Evolutionary conservation across 2,329 filamentous ascomycete genomes (phyloP), one percentile per base, ranked within the genome.

Genomic region (Cryphonectria naterciae): DNA sequence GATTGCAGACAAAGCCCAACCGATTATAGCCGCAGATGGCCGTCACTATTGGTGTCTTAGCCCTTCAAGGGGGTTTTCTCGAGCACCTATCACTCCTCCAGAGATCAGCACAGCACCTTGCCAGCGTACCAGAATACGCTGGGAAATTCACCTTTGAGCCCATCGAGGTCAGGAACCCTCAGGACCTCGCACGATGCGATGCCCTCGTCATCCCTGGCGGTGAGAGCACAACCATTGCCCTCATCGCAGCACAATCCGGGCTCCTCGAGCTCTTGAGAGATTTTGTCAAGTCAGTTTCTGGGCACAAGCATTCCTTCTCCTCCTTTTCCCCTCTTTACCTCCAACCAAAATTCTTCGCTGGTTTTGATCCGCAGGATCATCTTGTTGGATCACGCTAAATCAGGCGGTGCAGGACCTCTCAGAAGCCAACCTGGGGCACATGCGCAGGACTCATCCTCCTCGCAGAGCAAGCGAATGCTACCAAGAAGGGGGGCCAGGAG

Each of bases 401-500:
- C 74, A 52, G 65, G 32, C 56, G n/a, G 28, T 43, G 56, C 74
- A 95, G 93, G 77, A 84, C 93, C 56, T 84, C 89, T 67, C 89
- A 92, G 75, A 94, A 92, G 76, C 95, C 95, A 15, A 93, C 92
- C 35, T 99, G 95, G 95, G 96, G 96, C 70, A 98, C 96, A 28
- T 99, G 96, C 80, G 96, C 96, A 17, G 96, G 96, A 13, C 87
- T 98, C 70, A 98, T 99, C 75, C 84, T 98, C 65, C 90, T 99
- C 65, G 92, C 94, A 1, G 93, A 97, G 77, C 90, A 92, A 71
- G 95, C 94, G 65, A 97, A 95, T 79, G 89, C 91, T 73, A 94
- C 93, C 52, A 98, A 98, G 80, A 91, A 92, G 77, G 94, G 94
- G 60, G 95, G 95, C 0, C 96, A 98, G 80, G 94, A 97, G 72